Evolutionary conservation across 2,329 filamentous ascomycete species (phyloP), one percentile per base, ranked within the genome.

Genomic region (Pezicula carpinea): DNA sequence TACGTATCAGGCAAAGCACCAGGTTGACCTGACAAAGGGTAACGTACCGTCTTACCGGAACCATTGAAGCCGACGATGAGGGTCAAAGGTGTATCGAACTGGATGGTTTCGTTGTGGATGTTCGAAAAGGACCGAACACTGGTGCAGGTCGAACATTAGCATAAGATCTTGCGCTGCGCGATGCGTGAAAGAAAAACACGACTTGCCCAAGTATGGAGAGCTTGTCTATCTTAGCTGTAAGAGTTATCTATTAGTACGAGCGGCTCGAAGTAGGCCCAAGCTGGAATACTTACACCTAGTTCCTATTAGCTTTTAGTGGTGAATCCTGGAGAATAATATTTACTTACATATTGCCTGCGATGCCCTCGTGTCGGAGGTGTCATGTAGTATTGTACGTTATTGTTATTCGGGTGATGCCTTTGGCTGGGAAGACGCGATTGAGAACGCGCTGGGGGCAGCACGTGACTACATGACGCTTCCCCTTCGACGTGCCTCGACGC

Each of bases 1-100:
- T 35, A 10, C 34, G 15, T 39, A 23, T 31, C 31, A 6, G 46
- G 14, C 11, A 31, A 8, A 19, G 4, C n/a, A 15, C 19, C 5
- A 23, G 6, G 19, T 17, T 23, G 5, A 29, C 6, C 18, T 36
- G 17, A 14, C 3, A 32, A 13, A n/a, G 29, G 13, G 39, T 22
- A 21, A 58, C 66, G 38, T 69, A 79, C 76, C 8, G 93, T 99
- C 72, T 99, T 99, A 52, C 93, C 93, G 1, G 92, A 97, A 46
- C 93, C 93, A 71, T 99, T 99, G 69, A 90, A 89, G 49, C 93
- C 93, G 49, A 99, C 95, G 57, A 99, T 99, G 52, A 99, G 78
- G 11, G 93, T 99, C 47, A 99, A 77, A 21, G 93, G 95, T 1
- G 88, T 86, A 55, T 90, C 83, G 66, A 99, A 97, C 57, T 86